Evolutionary conservation across 345 rosid species (phyloP).

Genomic region (Ricinus communis): DNA sequence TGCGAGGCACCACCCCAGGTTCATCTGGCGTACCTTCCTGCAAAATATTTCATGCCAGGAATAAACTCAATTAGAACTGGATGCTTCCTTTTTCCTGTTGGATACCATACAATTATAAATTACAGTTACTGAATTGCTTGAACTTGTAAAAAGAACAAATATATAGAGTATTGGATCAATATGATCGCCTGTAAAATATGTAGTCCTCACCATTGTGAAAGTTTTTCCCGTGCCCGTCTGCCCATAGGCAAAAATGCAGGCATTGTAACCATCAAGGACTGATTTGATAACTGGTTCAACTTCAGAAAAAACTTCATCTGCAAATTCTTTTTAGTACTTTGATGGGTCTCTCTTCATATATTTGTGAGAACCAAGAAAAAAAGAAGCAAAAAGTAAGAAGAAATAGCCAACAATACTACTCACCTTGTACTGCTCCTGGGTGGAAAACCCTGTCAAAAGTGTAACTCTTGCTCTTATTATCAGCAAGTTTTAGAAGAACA

Average conservation of each 20-base stretch:
- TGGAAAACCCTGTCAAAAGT: slow-evolving; percentile 65
- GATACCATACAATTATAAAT: not conserved
- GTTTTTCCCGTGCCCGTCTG: slow-evolving; percentile 93
- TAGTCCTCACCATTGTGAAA: slow-evolving; percentile 61
- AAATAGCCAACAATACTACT: slow-evolving; percentile 5
- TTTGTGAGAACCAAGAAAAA: no score
- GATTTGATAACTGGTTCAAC: slow-evolving; percentile 79
- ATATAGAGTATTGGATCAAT: no score
- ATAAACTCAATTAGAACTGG: not conserved
- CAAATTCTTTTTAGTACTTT: slow-evolving; percentile 1
- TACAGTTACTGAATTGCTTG: no score
- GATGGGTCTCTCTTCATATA: not conserved
- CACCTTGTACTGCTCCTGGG: slow-evolving; percentile 73
- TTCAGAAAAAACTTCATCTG: slow-evolving; percentile 77
- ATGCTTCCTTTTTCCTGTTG: not conserved
- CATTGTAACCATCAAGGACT: slow-evolving; percentile 79
- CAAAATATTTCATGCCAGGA: slow-evolving; percentile 7
- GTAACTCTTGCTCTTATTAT: slow-evolving; percentile 49
- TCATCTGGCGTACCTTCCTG: slow-evolving; percentile 68
- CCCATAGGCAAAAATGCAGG: slow-evolving; percentile 78
- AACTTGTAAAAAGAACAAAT: no score
- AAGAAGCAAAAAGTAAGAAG: no score
- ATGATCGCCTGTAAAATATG: not conserved
- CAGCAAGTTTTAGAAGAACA: slow-evolving; percentile 42
- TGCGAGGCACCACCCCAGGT: slow-evolving; percentile 66